phyloP scores from a whole-genome alignment of 495 filamentous ascomycete genomes.

The Trichodelitschia bisporula region DNA sequence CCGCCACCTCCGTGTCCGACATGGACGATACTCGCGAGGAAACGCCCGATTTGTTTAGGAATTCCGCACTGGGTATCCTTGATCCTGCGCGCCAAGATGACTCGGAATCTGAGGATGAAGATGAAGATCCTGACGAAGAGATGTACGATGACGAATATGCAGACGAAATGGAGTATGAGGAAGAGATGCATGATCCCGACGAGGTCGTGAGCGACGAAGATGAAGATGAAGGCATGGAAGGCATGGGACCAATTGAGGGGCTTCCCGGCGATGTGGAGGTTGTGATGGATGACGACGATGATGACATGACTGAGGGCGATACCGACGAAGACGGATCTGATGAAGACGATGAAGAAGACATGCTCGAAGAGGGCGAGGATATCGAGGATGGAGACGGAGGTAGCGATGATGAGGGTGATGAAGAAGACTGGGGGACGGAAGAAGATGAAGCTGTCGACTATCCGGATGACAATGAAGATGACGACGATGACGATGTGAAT shows the following conservation, averaged over 20 bases:
- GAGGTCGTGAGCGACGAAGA: constrained; percentile 58
- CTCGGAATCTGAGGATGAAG: constrained; percentile 37
- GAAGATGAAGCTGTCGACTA: constrained; percentile 17
- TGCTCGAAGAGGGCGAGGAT: constrained; percentile 30
- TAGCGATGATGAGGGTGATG: constrained; percentile 30
- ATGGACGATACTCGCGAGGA: constrained; percentile 73
- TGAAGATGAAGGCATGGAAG: constrained; percentile 63
- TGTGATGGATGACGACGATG: constrained; percentile 49
- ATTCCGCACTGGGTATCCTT: constrained; percentile 86
- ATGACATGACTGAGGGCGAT: constrained; percentile 34
- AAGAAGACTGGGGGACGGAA: constrained; percentile 37
- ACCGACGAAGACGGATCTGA: constrained; percentile 47
- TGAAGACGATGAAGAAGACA: constrained; percentile 19
- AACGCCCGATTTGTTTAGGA: constrained; percentile 89
- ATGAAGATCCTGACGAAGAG: constrained; percentile 26
- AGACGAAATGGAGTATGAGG: constrained; percentile 80
- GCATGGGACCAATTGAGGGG: constrained; percentile 68
- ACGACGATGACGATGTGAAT: constrained; percentile 4
- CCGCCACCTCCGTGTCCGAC: constrained; percentile 73
- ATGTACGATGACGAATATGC: constrained; percentile 32
- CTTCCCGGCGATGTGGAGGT: constrained; percentile 70
- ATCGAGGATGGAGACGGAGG: constrained; percentile 34
- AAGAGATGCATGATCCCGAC: constrained; percentile 73
- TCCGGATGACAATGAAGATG: constrained; percentile 12
- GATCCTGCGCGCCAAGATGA: constrained; percentile 63